phyloP scores from a whole-genome alignment of 257 asterid genomes.

The Rauvolfia tetraphylla region DNA sequence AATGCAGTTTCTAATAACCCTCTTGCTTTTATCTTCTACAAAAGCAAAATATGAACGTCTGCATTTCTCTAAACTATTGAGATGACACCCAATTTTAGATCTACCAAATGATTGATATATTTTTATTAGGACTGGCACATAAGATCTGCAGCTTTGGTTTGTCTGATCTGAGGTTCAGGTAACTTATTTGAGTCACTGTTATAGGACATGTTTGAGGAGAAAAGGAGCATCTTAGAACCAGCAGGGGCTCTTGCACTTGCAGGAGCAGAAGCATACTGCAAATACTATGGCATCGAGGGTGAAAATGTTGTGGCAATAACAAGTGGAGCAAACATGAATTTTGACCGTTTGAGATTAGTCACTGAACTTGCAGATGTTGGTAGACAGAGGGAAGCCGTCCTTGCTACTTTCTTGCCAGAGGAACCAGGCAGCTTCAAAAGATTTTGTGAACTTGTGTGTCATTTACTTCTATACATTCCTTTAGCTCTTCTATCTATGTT shows the following conservation, averaged over 20 bases:
- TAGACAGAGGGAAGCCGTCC: slow-evolving; percentile 81
- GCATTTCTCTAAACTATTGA: background rate
- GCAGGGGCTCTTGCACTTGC: slow-evolving; percentile 98
- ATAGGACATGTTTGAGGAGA: slow-evolving; percentile 98
- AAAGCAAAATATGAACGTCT: background rate
- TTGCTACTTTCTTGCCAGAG: slow-evolving; percentile 79
- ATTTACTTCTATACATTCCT: background rate
- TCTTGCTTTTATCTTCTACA: background rate
- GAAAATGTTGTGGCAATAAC: slow-evolving; percentile 85
- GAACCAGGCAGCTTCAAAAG: slow-evolving; percentile 70
- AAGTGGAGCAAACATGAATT: slow-evolving; percentile 97
- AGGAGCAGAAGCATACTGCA: slow-evolving; percentile 96
- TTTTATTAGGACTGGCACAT: background rate
- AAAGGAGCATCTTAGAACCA: slow-evolving; percentile 91
- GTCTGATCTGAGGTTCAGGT: background rate
- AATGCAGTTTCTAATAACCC: background rate
- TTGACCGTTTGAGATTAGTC: slow-evolving; percentile 84
- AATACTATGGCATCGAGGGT: slow-evolving; percentile 69
- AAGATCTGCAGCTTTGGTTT: background rate
- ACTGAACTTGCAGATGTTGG: slow-evolving; percentile 95
- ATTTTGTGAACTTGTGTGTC: slow-evolving; percentile 66
- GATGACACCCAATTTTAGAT: background rate
- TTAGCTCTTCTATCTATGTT: background rate
- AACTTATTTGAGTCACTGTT: background rate
- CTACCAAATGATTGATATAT: background rate